Evolutionary conservation across 345 rosid genomes (phyloP), one percentile per base, ranked within the genome.

Genomic region (Syzygium oleosum): DNA sequence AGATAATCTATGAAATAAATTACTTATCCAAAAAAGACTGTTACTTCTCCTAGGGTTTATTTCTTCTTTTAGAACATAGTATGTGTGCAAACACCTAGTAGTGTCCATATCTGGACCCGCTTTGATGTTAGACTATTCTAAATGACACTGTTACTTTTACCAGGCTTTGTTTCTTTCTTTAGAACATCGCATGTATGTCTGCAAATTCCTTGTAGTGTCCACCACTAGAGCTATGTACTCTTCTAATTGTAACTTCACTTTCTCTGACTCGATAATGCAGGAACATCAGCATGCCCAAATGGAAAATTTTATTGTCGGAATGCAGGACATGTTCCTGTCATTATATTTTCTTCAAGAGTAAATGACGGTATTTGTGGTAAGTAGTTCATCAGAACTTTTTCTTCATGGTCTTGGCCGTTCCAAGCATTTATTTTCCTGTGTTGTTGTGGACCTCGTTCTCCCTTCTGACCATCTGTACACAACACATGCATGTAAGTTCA

Each of bases 281-380:
- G 99, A 83, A 98, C 99, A 84, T 94, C 99, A 7, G 99, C 99
- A 21, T 98, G 99, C 91, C 99, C 98, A 3, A 89, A 86, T 89
- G 98, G 95, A 21, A 93, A 93, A 88, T 97, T 98, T 93, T 98
- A 94, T 88, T 98, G 99, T 90, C 92, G 61, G 58, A 98, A 98
- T 89, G 94, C 93, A 15, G 98, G 98, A 16, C 98, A 97, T 87
- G 55, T 90, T 88, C 94, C 99, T 16, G 46, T 90, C 38, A 12
- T 90, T 83, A 52, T 97, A 53, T 98, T 93, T 90, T 96, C 99
- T 87, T 97, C 99, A 23, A 95, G 96, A 92, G 99, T 98, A 87
- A 98, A 97, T 90, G 99, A 98, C 89, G 99, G 98, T 29, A 93
- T 98, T 49, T 97, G 99, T 85, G 99, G 99, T 98, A 90, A 87